Conservation (phyloP, 768 basidiomycete genomes). For the Ephemerocybe angulata region DNA sequence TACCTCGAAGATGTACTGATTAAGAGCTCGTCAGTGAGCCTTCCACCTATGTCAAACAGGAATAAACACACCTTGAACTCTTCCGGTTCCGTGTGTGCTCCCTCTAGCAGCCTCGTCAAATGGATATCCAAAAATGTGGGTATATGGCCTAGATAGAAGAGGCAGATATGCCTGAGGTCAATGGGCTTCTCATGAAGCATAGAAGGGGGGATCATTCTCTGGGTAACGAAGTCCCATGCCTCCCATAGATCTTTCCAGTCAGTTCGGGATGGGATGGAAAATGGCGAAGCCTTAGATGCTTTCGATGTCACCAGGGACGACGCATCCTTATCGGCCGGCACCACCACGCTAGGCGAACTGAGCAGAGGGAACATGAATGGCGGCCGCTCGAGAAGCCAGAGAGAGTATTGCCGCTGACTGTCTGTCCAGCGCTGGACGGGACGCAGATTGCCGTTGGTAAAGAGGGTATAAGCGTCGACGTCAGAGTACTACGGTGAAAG, state of each 20-base stretch:
- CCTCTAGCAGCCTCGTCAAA: conserved; percentile 66
- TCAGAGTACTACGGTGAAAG: conserved; percentile 65
- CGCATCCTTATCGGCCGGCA: conserved; percentile 19
- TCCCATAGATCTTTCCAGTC: conserved; percentile 89
- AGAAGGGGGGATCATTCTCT: conserved; percentile 79
- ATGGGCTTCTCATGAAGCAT: conserved; percentile 92
- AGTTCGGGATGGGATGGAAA: conserved; percentile 63
- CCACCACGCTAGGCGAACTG: conserved; percentile 30
- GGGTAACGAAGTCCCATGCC: conserved; percentile 82
- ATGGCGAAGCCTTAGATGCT: conserved; percentile 19
- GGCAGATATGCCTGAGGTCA: conserved; percentile 88
- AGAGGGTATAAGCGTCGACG: conserved; percentile 62
- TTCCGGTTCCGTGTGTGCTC: conserved; percentile 81
- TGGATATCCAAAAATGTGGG: conserved; percentile 92
- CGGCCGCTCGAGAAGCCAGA: conserved; percentile 91
- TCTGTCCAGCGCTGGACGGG: conserved; percentile 87
- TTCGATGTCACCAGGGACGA: conserved; percentile 33
- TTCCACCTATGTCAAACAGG: conserved; percentile 11
- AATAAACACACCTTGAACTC: conserved; percentile 56
- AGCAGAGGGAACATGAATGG: conserved; percentile 71
- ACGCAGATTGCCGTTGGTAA: conserved; percentile 72
- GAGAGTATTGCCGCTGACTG: conserved; percentile 61
- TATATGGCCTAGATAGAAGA: conserved; percentile 97
- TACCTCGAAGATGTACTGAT: conserved; percentile 77
- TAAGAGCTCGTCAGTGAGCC: conserved; percentile 7